Evolutionary conservation across 495 filamentous ascomycete genomes (phyloP).

Genomic region (Pyronema domesticum): DNA sequence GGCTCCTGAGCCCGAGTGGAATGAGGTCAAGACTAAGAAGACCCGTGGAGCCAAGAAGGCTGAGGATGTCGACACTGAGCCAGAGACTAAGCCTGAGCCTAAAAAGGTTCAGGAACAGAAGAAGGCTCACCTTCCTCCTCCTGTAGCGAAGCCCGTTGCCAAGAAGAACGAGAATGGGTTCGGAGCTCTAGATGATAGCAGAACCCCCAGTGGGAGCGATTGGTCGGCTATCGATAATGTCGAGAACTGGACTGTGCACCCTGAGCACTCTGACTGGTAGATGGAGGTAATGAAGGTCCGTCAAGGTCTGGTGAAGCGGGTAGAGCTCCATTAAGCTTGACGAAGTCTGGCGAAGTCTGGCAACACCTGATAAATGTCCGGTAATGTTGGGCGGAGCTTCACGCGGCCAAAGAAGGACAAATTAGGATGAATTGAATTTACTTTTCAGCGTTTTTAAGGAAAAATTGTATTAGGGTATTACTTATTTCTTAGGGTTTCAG

Average conservation of each 20-base stretch:
- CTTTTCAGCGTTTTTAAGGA: no score
- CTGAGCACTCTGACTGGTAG: conserved; percentile 11
- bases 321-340: no score
- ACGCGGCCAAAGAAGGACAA: no score
- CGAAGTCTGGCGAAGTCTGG: no score
- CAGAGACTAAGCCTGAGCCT: conserved; percentile 11
- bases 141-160: conserved; percentile 5
- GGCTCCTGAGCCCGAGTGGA: conserved; percentile 17
- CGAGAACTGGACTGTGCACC: conserved; percentile 23
- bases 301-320: no score
- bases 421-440: no score
- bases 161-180: conserved; percentile 14
- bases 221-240: conserved; percentile 22
- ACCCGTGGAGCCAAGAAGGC: conserved; percentile 16
- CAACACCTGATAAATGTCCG: no score
- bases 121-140: conserved; percentile 2
- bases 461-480: no score
- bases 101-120: conserved; percentile 6
- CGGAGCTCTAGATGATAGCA: conserved; percentile 12
- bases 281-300: neutral
- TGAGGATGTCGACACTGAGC: conserved; percentile 10
- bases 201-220: conserved; percentile 19
- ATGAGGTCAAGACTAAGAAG: conserved; percentile 21
- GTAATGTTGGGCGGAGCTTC: neutral
- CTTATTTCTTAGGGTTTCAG: no score